phyloP scores from a whole-genome alignment of 495 filamentous ascomycete genomes.

The Cudoniella acicularis region DNA sequence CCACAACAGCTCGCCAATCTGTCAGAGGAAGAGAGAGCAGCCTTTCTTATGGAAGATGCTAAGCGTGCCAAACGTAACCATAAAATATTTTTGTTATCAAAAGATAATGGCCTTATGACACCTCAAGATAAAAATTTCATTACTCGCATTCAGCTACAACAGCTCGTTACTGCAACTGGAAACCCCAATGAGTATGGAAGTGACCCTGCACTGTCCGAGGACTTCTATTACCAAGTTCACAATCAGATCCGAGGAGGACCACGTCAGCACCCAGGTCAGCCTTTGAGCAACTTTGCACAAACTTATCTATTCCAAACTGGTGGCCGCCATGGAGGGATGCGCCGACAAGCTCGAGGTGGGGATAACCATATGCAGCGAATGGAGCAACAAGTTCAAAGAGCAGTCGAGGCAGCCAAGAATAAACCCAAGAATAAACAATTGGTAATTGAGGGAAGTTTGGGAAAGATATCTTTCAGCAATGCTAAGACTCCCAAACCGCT shows the following conservation, averaged over 20 bases:
- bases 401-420: slow-evolving; percentile 92
- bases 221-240: slow-evolving; percentile 98
- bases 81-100: slow-evolving; percentile 92
- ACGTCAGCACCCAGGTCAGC: slow-evolving; percentile 83
- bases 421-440: slow-evolving; percentile 97
- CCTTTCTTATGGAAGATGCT: slow-evolving; percentile 83
- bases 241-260: slow-evolving; percentile 87
- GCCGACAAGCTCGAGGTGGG: slow-evolving; percentile 69
- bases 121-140: slow-evolving; percentile 99
- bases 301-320: slow-evolving; percentile 95
- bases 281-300: slow-evolving; percentile 92
- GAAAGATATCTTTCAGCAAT: slow-evolving; percentile 99
- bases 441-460: slow-evolving; percentile 96
- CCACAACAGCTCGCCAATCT: slow-evolving; percentile 72
- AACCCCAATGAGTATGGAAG: slow-evolving; percentile 75
- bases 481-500: slow-evolving; percentile 93
- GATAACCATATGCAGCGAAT: slow-evolving; percentile 98
- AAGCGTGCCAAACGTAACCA: slow-evolving; percentile 96
- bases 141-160: slow-evolving; percentile 94
- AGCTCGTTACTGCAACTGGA: slow-evolving; percentile 87
- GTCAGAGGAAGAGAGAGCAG: slow-evolving; percentile 71
- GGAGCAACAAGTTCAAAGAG: slow-evolving; percentile 97
- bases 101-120: slow-evolving; percentile 96
- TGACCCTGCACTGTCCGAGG: slow-evolving; percentile 77
- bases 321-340: slow-evolving; percentile 64